These are phyloP conservation scores for Raddia distichophylla DNA, from an alignment of 176 grass and related monocot genomes.

Conservation along the genomic window DNA sequence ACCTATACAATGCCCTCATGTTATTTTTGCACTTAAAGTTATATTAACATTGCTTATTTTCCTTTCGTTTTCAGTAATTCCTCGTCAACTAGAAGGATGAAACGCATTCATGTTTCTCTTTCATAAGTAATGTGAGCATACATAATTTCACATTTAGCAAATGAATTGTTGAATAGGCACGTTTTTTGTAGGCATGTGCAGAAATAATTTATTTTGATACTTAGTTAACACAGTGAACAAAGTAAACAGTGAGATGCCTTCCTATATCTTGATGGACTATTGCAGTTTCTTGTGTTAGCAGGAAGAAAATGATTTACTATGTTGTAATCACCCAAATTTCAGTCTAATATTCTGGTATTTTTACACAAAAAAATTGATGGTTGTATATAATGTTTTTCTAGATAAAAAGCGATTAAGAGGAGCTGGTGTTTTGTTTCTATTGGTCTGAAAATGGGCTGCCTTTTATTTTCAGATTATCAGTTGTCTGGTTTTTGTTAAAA, in stretches of 20 bases:
- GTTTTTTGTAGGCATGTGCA: neutral
- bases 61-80: neutral
- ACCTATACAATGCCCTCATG: too few species aligned
- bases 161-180: conserved; percentile 1
- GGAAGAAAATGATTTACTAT: neutral
- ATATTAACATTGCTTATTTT: neutral
- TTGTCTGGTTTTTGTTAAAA: conserved; percentile 17
- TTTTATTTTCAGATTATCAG: neutral
- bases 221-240: conserved; percentile 22
- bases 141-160: conserved; percentile 20
- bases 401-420: neutral
- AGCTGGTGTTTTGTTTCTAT: conserved; percentile 10
- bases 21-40: neutral
- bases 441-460: neutral
- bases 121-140: neutral
- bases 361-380: neutral
- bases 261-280: neutral
- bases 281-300: conserved; percentile 10
- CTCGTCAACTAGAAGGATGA: neutral
- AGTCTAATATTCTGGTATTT: neutral
- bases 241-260: neutral
- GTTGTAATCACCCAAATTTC: neutral
- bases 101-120: neutral
- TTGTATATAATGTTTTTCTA: neutral
- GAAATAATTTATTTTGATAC: neutral